Evolutionary conservation across 1,284 basidiomycete genomes (phyloP).

Genomic region (Violaceomyces palustris): DNA sequence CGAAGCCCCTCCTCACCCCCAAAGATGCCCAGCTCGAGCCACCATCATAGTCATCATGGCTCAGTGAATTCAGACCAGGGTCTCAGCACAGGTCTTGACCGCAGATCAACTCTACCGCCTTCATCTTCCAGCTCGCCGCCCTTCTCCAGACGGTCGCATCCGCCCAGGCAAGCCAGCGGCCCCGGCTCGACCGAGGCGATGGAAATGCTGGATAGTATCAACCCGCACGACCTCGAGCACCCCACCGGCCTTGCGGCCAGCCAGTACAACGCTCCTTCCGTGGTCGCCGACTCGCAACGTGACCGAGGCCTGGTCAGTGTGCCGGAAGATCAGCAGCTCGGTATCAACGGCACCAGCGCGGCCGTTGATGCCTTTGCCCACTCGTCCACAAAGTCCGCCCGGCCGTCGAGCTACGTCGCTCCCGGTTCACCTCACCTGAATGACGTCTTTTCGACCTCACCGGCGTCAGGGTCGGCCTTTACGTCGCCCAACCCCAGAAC

Average conservation of each 20-base stretch:
- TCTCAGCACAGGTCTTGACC: too few species aligned
- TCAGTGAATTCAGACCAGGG: too few species aligned
- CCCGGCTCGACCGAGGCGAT: slow-evolving; percentile 38
- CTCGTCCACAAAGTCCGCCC: background rate
- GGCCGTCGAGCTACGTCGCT: background rate
- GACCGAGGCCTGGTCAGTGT: slow-evolving; percentile 26
- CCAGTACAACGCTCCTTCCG: background rate
- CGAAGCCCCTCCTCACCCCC: background rate
- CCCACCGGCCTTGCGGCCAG: slow-evolving; percentile 9
- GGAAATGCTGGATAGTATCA: slow-evolving; percentile 34
- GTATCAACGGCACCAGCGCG: slow-evolving; percentile 5
- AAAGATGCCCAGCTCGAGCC: background rate
- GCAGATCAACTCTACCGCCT: background rate
- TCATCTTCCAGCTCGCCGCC: too few species aligned
- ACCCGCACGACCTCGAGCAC: slow-evolving; percentile 22
- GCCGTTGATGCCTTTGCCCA: slow-evolving; percentile 4
- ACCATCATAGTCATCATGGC: too few species aligned
- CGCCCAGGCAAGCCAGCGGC: slow-evolving; percentile 22
- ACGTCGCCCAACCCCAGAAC: slow-evolving; percentile 3
- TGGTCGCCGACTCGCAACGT: slow-evolving; percentile 7
- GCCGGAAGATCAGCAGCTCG: slow-evolving; percentile 34
- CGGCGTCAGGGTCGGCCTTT: slow-evolving; percentile 13
- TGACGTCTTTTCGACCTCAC: slow-evolving; percentile 10
- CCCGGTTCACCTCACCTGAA: slow-evolving; percentile 2
- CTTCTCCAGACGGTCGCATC: too few species aligned